A percentile compares a stretch with the other conserved stretches of the same genome.
These are phyloP conservation scores for Xylaria nigripes DNA, from an alignment of 495 filamentous ascomycete species.

Conservation along the genomic window DNA sequence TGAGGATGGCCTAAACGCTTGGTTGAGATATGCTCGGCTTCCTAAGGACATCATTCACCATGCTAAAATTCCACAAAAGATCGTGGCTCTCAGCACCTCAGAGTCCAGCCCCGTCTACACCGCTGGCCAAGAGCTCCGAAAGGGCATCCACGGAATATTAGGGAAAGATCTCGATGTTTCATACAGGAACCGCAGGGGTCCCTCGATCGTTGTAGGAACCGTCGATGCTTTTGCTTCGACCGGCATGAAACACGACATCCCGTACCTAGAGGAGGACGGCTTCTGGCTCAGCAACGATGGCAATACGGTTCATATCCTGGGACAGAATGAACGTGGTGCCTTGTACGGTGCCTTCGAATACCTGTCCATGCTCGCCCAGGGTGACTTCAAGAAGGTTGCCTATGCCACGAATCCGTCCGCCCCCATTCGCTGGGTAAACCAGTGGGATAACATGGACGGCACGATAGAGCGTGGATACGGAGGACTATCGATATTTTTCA, in stretches of 20 bases:
- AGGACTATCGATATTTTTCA: slow-evolving; percentile 64
- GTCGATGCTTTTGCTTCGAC: slow-evolving; percentile 39
- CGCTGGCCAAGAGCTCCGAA: slow-evolving; percentile 51
- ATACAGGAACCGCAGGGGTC: slow-evolving; percentile 8
- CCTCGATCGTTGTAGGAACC: slow-evolving; percentile 50
- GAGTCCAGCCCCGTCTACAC: slow-evolving; percentile 47
- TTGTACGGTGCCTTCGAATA: slow-evolving; percentile 66
- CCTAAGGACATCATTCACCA: slow-evolving; percentile 31
- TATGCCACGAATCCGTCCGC: slow-evolving; percentile 51
- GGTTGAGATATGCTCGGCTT: slow-evolving; percentile 57
- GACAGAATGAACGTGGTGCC: slow-evolving; percentile 59
- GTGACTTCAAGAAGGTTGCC: slow-evolving; percentile 47
- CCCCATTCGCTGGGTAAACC: slow-evolving; percentile 61
- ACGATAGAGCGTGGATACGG: slow-evolving; percentile 62
- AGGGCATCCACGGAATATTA: slow-evolving; percentile 49
- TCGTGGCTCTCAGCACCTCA: slow-evolving; percentile 48
- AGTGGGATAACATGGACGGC: slow-evolving; percentile 69
- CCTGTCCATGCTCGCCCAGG: slow-evolving; percentile 54
- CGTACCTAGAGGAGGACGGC: slow-evolving; percentile 51
- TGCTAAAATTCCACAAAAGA: slow-evolving; percentile 35
- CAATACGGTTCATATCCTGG: slow-evolving; percentile 48
- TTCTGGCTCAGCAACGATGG: slow-evolving; percentile 49
- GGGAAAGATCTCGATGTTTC: slow-evolving; percentile 34
- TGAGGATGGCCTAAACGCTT: slow-evolving; percentile 54
- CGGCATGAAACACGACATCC: slow-evolving; percentile 27